Evolutionary conservation across 1,284 basidiomycete genomes (phyloP), one percentile per base, ranked within the genome.

Genomic region (Cystobasidium slooffiae): DNA sequence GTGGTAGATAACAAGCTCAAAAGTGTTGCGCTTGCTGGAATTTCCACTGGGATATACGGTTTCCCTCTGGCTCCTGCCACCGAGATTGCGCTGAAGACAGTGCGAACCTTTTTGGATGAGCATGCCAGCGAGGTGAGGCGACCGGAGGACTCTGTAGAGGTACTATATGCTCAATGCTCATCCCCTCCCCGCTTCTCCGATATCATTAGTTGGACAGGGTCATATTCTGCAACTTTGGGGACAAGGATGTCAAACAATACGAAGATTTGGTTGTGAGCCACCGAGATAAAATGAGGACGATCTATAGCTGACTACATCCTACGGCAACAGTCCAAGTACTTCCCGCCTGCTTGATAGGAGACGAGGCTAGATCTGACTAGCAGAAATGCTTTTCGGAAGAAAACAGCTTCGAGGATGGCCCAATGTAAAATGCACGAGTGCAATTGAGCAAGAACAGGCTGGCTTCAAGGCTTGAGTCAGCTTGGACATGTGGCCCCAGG

Each of bases 31-130:
- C 92, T 93, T 77, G 89, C 89, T 10, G 90, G 88, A 0, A 88
- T 93, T 70, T 92, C 90, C 5, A 92, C 91, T 0, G 92, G 91
- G 0, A 83, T 92, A 37, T 93, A 91, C 76, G 87, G 89, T 0
- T 93, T 92, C 81, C 91, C 92, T 0, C 87, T 92, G 51, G 81
- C 83, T 58, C 87, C 87, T 76, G 92, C 92, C 0, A 89, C 91
- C 0, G 85, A 86, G 37, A 85, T 92, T 59, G 91, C 91, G 0
- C 81, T 93, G 66, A 83, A 86, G 39, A 84, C 86, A 37, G 86
- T 86, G 14, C 84, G 90, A 62, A 81, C 84, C 49, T 88, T 88
- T 75, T 81, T 89, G 51, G 89, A 91, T 8, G 39, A 16, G 10
- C 24, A 73, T 24, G 39, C 20, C 7, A 51, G 31, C 24, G 20